Conservation (phyloP, 345 rosid species). For the Carallia pectinifolia region DNA sequence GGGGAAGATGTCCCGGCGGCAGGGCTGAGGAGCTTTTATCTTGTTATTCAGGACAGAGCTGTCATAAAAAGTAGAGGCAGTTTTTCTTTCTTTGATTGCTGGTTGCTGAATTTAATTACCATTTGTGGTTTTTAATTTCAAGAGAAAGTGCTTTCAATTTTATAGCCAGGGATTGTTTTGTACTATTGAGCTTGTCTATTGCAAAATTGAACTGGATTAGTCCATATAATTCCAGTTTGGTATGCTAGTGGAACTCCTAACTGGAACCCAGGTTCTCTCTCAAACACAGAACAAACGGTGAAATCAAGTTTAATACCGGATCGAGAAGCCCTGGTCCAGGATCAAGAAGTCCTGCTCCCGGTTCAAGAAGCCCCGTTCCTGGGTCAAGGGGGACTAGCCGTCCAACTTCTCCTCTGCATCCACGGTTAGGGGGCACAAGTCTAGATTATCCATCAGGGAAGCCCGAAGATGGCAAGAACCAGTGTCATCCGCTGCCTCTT, state of each 20-base stretch:
- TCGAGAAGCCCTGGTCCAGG: conserved; percentile 41
- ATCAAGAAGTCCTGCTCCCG: conserved; percentile 26
- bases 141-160: too few species aligned
- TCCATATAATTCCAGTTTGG: background rate
- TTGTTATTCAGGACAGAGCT: too few species aligned
- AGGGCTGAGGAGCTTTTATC: too few species aligned
- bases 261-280: conserved; percentile 24
- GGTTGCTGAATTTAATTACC: too few species aligned
- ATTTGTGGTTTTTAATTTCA: too few species aligned
- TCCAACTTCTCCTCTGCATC: conserved; percentile 77
- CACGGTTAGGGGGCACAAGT: conserved; percentile 44
- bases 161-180: background rate
- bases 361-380: conserved; percentile 33
- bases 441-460: conserved; percentile 65
- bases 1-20: too few species aligned
- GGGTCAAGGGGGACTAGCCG: conserved; percentile 59
- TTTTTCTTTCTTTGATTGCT: too few species aligned
- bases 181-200: background rate
- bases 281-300: conserved; percentile 49
- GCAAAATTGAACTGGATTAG: background rate
- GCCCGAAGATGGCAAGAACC: conserved; percentile 59
- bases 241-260: conserved; percentile 9
- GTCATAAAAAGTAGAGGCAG: too few species aligned
- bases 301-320: conserved; percentile 35
- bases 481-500: conserved; percentile 79